A percentile compares a stretch with the other conserved stretches of the same genome.
Evolutionary conservation across 345 rosid genomes (phyloP).

Genomic region (Theobroma cacao): DNA sequence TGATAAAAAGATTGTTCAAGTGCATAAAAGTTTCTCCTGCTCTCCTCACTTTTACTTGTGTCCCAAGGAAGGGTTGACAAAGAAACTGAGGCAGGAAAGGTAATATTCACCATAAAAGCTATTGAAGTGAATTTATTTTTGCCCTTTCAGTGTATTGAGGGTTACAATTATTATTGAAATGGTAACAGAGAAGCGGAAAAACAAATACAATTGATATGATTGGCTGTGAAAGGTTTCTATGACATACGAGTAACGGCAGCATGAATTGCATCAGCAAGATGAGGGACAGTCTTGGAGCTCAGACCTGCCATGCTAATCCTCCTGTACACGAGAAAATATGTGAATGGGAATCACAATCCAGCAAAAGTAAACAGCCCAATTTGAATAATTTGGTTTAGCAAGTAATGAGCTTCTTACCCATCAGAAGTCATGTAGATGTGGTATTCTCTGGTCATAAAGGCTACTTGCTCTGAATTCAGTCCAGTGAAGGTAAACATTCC

Average conservation of each 20-base stretch:
- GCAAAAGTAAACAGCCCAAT: neutral
- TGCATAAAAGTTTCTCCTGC: neutral
- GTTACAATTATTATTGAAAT: neutral
- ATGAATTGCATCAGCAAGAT: constrained; percentile 72
- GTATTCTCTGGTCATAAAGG: constrained; percentile 59
- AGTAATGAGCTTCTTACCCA: constrained; percentile 40
- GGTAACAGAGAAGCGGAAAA: neutral
- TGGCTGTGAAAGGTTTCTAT: neutral
- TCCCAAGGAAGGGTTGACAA: neutral
- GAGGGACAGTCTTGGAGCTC: constrained; percentile 65
- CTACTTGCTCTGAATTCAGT: constrained; percentile 62
- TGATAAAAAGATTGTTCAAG: constrained; percentile 10
- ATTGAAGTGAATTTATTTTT: neutral
- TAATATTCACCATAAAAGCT: neutral
- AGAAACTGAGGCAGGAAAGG: neutral
- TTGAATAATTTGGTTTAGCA: neutral
- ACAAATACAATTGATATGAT: neutral
- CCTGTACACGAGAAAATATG: constrained; percentile 26
- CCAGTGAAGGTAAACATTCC: constrained; percentile 79
- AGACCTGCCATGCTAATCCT: constrained; percentile 86
- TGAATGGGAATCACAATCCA: neutral
- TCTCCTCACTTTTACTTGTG: neutral
- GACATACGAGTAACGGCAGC: constrained; percentile 45
- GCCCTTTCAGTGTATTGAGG: neutral
- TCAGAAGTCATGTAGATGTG: constrained; percentile 77